Percentiles rank a stretch among this genome's conserved stretches.
Conservation (phyloP, 2,329 filamentous ascomycete species). For the Colletotrichum caudatum region DNA sequence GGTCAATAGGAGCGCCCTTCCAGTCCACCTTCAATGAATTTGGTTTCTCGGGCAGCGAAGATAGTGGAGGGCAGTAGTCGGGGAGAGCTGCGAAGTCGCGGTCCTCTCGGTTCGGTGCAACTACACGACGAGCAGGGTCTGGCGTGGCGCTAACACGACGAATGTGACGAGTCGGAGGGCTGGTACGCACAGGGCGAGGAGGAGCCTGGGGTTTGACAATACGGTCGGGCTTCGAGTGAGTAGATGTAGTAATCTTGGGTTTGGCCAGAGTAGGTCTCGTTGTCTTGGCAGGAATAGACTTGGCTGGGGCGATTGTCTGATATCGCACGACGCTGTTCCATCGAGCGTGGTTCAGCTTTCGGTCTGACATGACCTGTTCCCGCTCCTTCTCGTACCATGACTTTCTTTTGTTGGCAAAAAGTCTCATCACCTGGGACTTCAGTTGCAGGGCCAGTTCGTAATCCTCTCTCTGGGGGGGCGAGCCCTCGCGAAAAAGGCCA, state of each 20-base stretch:
- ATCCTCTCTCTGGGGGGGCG: conserved; percentile 64
- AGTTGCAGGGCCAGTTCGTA: conserved; percentile 67
- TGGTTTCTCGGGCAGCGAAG: conserved; percentile 72
- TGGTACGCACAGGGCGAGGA: conserved; percentile 53
- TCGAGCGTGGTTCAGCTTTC: conserved; percentile 53
- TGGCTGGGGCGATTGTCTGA: conserved; percentile 59
- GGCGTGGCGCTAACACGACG: conserved; percentile 60
- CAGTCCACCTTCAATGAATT: conserved; percentile 87
- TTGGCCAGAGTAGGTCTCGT: conserved; percentile 31
- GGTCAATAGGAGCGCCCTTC: conserved; percentile 84
- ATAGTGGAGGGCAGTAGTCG: conserved; percentile 78
- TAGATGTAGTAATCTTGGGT: conserved; percentile 22
- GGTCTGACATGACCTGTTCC: conserved; percentile 61
- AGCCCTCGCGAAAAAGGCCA: conserved; percentile 56
- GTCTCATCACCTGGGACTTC: conserved; percentile 63
- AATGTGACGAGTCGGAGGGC: conserved; percentile 45
- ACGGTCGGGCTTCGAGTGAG: conserved; percentile 50
- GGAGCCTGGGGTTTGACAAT: conserved; percentile 52
- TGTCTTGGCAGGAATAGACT: conserved; percentile 48
- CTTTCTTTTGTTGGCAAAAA: conserved; percentile 57
- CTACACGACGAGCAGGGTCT: conserved; percentile 62
- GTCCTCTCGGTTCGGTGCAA: conserved; percentile 80
- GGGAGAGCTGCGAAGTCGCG: conserved; percentile 80
- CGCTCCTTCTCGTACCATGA: conserved; percentile 65
- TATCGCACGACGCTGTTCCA: conserved; percentile 48